A percentile compares a stretch with the other conserved stretches of the same genome.
These are phyloP conservation scores for Pelargonium citronellum DNA, from an alignment of 441 rosid genomes.

Conservation along the genomic window DNA sequence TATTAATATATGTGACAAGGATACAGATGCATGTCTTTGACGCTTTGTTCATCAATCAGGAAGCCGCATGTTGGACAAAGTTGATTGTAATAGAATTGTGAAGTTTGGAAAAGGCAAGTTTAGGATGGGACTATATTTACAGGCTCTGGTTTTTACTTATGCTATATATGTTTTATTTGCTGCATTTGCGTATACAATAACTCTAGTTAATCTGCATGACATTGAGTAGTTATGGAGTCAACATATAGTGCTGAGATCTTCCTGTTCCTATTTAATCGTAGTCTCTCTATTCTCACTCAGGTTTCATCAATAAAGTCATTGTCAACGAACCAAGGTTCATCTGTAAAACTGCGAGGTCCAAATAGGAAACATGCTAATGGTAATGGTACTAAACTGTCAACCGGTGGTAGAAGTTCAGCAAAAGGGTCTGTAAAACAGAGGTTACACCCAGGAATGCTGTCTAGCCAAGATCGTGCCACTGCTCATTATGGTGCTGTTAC, in stretches of 20 bases:
- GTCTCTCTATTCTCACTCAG: slow-evolving; percentile 26
- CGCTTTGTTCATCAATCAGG: background rate
- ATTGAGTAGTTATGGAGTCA: slow-evolving; percentile 9
- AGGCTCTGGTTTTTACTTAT: background rate
- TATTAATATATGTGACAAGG: background rate
- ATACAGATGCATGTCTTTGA: background rate
- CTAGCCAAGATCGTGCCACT: slow-evolving; percentile 72
- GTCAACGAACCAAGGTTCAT: slow-evolving; percentile 34
- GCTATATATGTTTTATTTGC: background rate
- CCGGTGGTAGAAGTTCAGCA: slow-evolving; percentile 39
- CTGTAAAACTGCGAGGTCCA: slow-evolving; percentile 32
- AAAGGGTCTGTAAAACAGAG: slow-evolving; percentile 57
- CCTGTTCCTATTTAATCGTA: slow-evolving; percentile 16
- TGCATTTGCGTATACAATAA: slow-evolving; percentile 10
- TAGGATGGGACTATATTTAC: slow-evolving; percentile 4
- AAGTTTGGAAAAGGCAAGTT: background rate
- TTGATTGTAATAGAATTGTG: background rate
- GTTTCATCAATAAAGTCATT: slow-evolving; percentile 39
- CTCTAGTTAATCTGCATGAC: slow-evolving; percentile 17
- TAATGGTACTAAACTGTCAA: slow-evolving; percentile 51
- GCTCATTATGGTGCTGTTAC: slow-evolving; percentile 95
- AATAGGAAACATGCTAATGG: slow-evolving; percentile 49
- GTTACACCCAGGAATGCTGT: slow-evolving; percentile 78
- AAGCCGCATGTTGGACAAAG: background rate
- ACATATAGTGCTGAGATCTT: slow-evolving; percentile 9